Conservation (phyloP, 106 monocot genomes). For the Alisma plantagoaquatica region DNA sequence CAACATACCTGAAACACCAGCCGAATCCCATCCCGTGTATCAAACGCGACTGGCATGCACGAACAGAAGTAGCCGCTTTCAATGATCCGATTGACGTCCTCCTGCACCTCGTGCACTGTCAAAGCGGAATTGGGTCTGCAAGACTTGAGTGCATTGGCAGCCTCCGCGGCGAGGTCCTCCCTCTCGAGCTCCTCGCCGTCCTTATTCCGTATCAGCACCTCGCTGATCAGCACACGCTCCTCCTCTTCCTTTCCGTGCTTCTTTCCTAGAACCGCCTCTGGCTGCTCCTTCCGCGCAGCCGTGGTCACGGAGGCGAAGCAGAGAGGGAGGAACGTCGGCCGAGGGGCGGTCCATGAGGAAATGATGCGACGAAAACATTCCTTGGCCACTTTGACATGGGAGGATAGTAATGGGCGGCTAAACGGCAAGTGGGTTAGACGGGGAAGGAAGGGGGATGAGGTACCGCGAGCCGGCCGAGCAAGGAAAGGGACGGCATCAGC, state of each 20-base stretch:
- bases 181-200: conserved; percentile 87
- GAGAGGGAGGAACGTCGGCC: conserved; percentile 17
- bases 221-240: conserved; percentile 86
- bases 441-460: neutral
- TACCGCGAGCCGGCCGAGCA: neutral
- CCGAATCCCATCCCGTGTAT: conserved; percentile 89
- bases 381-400: neutral
- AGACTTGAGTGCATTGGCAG: conserved; percentile 44
- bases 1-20: conserved; percentile 77
- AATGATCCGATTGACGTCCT: conserved; percentile 78
- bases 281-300: conserved; percentile 1
- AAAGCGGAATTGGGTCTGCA: conserved; percentile 80
- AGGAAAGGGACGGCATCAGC: neutral
- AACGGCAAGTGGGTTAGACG: no score
- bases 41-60: conserved; percentile 88
- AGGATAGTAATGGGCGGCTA: neutral
- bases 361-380: neutral
- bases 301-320: conserved; percentile 30
- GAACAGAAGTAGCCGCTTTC: conserved; percentile 72
- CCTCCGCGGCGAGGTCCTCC: conserved; percentile 64
- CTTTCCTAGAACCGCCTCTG: conserved; percentile 15
- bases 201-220: conserved; percentile 79
- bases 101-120: conserved; percentile 87
- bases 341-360: neutral
- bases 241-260: conserved; percentile 40